These are phyloP conservation scores for Cladophialophora carrionii DNA, from an alignment of 2,329 filamentous ascomycete genomes.

Conservation along the genomic window DNA sequence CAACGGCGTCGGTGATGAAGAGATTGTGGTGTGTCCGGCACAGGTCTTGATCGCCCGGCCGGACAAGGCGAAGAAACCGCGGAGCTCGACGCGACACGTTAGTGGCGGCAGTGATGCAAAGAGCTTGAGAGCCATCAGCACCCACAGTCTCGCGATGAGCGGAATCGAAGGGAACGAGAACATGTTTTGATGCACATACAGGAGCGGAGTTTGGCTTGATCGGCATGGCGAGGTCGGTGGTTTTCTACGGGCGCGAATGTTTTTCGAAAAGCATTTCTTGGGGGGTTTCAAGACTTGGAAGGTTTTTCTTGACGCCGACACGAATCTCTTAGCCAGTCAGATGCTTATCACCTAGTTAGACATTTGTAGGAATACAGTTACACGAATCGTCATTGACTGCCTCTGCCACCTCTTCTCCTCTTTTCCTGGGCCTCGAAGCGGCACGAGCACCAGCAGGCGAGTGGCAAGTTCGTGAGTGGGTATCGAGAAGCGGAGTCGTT, in stretches of 20 bases:
- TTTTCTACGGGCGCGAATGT: not conserved
- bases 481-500: constrained; percentile 4
- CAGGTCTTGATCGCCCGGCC: constrained; percentile 78
- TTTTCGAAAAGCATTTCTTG: constrained; percentile 1
- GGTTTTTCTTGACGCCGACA: constrained; percentile 12
- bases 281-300: not conserved
- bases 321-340: constrained; percentile 6
- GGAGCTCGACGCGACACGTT: constrained; percentile 45
- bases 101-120: constrained; percentile 48
- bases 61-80: constrained; percentile 48
- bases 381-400: constrained; percentile 2
- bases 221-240: constrained; percentile 14
- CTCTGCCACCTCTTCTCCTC: not conserved
- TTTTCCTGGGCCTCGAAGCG: not conserved
- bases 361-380: not conserved
- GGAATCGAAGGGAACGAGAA: constrained; percentile 44
- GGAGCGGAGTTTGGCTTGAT: constrained; percentile 9
- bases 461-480: not conserved
- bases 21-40: constrained; percentile 92
- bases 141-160: constrained; percentile 50
- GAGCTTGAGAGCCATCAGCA: constrained; percentile 48
- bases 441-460: no score
- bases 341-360: constrained; percentile 6
- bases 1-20: constrained; percentile 81
- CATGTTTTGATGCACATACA: constrained; percentile 23